Percentiles rank a stretch among this genome's conserved stretches.
Evolutionary conservation across 2,329 filamentous ascomycete genomes (phyloP).

Genomic region (Cytospora piceicola): DNA sequence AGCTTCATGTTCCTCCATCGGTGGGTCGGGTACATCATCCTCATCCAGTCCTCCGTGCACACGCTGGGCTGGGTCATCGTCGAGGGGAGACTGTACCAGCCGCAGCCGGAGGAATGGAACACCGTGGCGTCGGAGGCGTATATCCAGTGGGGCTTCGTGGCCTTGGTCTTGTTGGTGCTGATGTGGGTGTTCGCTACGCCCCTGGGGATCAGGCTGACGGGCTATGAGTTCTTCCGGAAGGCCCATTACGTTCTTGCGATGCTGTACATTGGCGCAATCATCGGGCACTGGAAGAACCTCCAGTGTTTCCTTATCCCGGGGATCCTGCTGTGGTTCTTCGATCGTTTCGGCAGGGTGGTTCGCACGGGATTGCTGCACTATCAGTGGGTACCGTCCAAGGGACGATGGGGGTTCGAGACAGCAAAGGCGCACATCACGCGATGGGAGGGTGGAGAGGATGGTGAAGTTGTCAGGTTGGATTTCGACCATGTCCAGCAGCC

Average conservation of each 20-base stretch:
- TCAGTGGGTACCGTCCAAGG: conserved; percentile 49
- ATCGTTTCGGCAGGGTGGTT: conserved; percentile 62
- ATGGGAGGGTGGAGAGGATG: conserved; percentile 60
- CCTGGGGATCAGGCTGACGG: conserved; percentile 65
- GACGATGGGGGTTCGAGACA: conserved; percentile 57
- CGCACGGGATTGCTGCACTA: conserved; percentile 66
- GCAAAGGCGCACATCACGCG: conserved; percentile 54
- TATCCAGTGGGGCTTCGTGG: conserved; percentile 74
- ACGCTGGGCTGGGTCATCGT: conserved; percentile 73
- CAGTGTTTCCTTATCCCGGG: conserved; percentile 71
- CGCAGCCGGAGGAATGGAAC: conserved; percentile 63
- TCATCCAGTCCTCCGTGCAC: conserved; percentile 68
- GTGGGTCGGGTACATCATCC: conserved; percentile 75
- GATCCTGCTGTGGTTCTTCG: conserved; percentile 66
- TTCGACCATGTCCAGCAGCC: conserved; percentile 63
- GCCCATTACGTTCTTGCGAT: conserved; percentile 73
- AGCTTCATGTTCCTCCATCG: conserved; percentile 78
- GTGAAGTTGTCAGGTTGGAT: conserved; percentile 68
- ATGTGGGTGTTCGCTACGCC: conserved; percentile 62
- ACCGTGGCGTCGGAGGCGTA: conserved; percentile 67
- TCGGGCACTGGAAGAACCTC: conserved; percentile 73
- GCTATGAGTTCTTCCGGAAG: conserved; percentile 80
- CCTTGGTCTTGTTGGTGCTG: conserved; percentile 65
- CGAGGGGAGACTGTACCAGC: conserved; percentile 69
- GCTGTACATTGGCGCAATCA: conserved; percentile 75